A percentile compares a stretch with the other conserved stretches of the same genome.
phyloP scores from a whole-genome alignment of 768 basidiomycete species.

The Tylopilus plumbeoviolaceoides region DNA sequence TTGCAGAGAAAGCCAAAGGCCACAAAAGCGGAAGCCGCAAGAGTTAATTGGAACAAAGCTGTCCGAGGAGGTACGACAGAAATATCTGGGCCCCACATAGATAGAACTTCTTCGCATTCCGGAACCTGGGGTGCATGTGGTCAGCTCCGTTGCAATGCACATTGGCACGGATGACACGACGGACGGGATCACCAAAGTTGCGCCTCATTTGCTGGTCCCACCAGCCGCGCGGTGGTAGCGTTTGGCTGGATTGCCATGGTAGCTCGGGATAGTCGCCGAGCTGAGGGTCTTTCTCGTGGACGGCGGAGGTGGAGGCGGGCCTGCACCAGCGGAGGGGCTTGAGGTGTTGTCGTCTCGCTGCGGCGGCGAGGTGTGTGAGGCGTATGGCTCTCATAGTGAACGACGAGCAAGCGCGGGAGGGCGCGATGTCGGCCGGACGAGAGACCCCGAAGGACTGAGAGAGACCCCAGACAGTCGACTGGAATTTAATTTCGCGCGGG shows the following conservation, averaged over 20 bases:
- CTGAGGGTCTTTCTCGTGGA: conserved; percentile 55
- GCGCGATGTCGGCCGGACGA: background rate
- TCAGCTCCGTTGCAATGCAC: conserved; percentile 9
- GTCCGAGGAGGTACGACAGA: conserved; percentile 54
- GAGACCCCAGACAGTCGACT: conserved; percentile 22
- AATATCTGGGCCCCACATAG: conserved; percentile 86
- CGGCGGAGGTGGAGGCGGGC: conserved; percentile 15
- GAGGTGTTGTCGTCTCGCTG: background rate
- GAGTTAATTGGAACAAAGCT: conserved; percentile 62
- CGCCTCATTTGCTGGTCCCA: conserved; percentile 71
- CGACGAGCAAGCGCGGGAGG: conserved; percentile 3
- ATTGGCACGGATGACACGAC: conserved; percentile 21
- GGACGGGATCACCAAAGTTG: conserved; percentile 76
- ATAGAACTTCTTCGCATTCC: conserved; percentile 74
- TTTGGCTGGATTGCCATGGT: conserved; percentile 63
- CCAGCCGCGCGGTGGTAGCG: conserved; percentile 65
- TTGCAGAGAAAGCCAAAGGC: conserved; percentile 59
- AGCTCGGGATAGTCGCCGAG: conserved; percentile 70
- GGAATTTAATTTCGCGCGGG: background rate
- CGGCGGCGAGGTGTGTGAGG: conserved; percentile 12
- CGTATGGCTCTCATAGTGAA: conserved; percentile 15
- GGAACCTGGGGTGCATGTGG: conserved; percentile 50
- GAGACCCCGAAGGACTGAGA: conserved; percentile 22
- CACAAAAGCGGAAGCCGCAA: conserved; percentile 61
- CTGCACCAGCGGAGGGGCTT: conserved; percentile 1